Evolutionary conservation across 805 yeast genomes (phyloP), one percentile per base, ranked within the genome.

Genomic region (Priceomyces medius): DNA sequence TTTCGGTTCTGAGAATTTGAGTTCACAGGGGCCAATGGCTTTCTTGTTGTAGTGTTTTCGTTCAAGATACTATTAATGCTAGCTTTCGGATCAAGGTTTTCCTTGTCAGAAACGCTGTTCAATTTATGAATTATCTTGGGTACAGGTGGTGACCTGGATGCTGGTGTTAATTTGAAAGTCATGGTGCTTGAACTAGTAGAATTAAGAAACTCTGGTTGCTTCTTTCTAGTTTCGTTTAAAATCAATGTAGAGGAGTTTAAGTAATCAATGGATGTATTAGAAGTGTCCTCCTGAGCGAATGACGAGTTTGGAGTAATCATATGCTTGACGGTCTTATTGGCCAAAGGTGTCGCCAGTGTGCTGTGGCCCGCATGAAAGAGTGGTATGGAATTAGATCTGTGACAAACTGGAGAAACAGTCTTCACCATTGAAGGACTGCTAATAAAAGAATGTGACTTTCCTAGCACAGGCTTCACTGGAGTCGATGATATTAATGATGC

Each of bases 151-250:
- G 52, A 43, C 31, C 46, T 37, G 47, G 61, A 56, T 20, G 55
- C 45, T 20, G 64, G 61, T 20, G 57, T 55, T 52, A 66, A 57
- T 44, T 65, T 66, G 51, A 65, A 64, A 2, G 70, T 66, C 63
- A 57, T 62, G 13, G 68, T 63, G 5, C 59, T 53, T 24, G 63
- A 49, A 21, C 44, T 55, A 16, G 41, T 49, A 3, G 65, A 56
- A 48, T 63, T 64, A 24, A 64, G 55, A 26, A 51, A 53, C 17
- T 42, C 43, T 8, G 70, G 70, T 45, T 64, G 69, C 47, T 63
- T 64, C 48, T 64, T 64, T 23, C 55, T 60, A n/a, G 66, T 63
- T 47, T 63, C 44, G 19, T 39, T 44, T 20, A 47, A 42, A 19
- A 51, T 46, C 17, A 54, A 51, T 35, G 48, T 43, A 23, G 54